Evolutionary conservation across 2,329 filamentous ascomycete genomes (phyloP).

Genomic region (Madurella fahalii): DNA sequence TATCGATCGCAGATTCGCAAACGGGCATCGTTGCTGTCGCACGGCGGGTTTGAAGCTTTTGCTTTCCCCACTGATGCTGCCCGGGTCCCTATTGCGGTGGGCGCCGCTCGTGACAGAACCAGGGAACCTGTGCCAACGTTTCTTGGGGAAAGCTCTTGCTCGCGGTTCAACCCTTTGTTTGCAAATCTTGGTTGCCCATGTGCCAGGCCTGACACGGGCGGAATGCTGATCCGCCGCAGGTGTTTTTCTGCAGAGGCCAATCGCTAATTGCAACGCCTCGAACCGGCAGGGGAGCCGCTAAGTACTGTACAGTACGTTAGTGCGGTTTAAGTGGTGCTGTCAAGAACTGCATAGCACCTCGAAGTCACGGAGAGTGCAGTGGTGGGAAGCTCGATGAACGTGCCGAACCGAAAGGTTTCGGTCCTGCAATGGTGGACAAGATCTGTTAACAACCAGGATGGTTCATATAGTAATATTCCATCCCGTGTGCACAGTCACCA

Average conservation of each 20-base stretch:
- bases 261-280: slow-evolving; percentile 2
- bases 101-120: slow-evolving; percentile 9
- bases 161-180: slow-evolving; percentile 18
- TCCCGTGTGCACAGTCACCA: slow-evolving; percentile 24
- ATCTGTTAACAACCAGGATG: slow-evolving; percentile 15
- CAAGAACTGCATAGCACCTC: too few relatives aligned
- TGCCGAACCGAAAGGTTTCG: too few relatives aligned
- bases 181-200: slow-evolving; percentile 28
- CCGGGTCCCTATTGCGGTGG: background rate
- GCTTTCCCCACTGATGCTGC: background rate
- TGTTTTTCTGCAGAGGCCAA: slow-evolving; percentile 13
- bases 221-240: slow-evolving; percentile 10
- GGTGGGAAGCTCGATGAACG: too few relatives aligned
- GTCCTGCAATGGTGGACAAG: background rate
- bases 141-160: slow-evolving; percentile 12
- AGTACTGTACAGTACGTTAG: too few relatives aligned
- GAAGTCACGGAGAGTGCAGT: too few relatives aligned
- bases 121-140: slow-evolving; percentile 13
- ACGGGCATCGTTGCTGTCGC: background rate
- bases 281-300: too few relatives aligned
- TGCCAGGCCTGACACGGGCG: slow-evolving; percentile 17
- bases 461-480: slow-evolving; percentile 17
- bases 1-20: background rate
- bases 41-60: background rate
- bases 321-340: too few relatives aligned